Conservation (phyloP, 2,329 filamentous ascomycete species). For the Emergomyces africanus region DNA sequence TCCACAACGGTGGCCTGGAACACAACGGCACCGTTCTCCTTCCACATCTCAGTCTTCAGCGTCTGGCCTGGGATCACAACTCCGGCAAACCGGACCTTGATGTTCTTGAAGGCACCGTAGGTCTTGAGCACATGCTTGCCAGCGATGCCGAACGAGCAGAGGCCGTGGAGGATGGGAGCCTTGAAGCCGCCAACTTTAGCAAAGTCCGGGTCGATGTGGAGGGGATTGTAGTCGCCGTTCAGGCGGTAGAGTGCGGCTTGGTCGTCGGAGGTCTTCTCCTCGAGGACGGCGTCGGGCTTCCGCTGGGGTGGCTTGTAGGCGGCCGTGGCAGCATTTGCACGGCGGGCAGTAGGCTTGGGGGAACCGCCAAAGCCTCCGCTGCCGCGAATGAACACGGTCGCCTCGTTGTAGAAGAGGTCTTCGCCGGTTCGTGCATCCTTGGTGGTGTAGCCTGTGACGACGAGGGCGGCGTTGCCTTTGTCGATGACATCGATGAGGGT, state of each 20-base stretch:
- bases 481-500: constrained; percentile 89
- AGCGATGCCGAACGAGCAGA: constrained; percentile 86
- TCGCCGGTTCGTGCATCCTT: constrained; percentile 75
- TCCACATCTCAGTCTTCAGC: constrained; percentile 91
- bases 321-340: constrained; percentile 69
- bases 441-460: constrained; percentile 69
- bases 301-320: constrained; percentile 67
- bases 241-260: constrained; percentile 90
- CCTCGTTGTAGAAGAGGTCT: constrained; percentile 94
- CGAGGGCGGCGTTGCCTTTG: constrained; percentile 80
- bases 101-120: constrained; percentile 74
- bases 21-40: constrained; percentile 62
- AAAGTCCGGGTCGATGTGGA: constrained; percentile 91
- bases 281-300: constrained; percentile 65
- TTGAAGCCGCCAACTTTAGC: constrained; percentile 94
- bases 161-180: constrained; percentile 86
- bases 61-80: constrained; percentile 78
- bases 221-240: constrained; percentile 88
- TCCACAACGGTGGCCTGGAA: constrained; percentile 87
- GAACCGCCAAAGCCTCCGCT: constrained; percentile 81
- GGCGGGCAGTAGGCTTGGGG: constrained; percentile 51
- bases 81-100: constrained; percentile 85
- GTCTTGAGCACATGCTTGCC: constrained; percentile 80
- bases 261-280: constrained; percentile 76
- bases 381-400: constrained; percentile 82